A percentile compares a stretch with the other conserved stretches of the same genome.
Conservation (phyloP, 805 yeast species). For the Yarrowia yakushimensis region DNA sequence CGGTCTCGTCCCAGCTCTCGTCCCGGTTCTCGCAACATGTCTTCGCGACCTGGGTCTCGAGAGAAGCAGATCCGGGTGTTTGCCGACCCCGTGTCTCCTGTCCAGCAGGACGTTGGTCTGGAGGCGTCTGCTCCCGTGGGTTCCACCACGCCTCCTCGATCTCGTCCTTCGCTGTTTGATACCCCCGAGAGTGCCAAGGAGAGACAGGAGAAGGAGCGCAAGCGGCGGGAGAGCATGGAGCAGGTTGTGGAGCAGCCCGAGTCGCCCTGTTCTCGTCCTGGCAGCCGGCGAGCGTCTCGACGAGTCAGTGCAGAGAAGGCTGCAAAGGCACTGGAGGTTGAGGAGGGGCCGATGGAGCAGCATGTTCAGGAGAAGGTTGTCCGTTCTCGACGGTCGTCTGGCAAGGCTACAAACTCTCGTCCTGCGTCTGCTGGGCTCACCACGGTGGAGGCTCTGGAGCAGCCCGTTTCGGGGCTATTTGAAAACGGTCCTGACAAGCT, state of each 20-base stretch:
- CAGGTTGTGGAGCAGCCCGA: slow-evolving; percentile 17
- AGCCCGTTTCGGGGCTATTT: background rate
- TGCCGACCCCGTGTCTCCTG: background rate
- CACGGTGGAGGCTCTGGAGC: background rate
- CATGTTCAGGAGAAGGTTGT: background rate
- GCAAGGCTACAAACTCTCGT: background rate
- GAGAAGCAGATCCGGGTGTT: slow-evolving; percentile 9
- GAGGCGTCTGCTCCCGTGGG: background rate
- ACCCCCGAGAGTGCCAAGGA: slow-evolving; percentile 6
- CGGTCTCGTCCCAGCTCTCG: background rate
- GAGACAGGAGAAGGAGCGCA: slow-evolving; percentile 3
- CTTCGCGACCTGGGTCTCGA: slow-evolving; percentile 4
- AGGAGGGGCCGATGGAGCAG: background rate
- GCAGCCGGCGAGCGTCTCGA: background rate
- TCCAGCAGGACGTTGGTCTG: background rate
- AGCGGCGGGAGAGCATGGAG: slow-evolving; percentile 6
- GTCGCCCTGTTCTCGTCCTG: background rate
- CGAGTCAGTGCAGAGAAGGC: background rate
- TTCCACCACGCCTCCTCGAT: background rate
- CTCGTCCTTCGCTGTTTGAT: slow-evolving; percentile 1
- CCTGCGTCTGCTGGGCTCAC: background rate
- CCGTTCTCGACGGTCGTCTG: background rate
- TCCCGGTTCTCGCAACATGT: background rate
- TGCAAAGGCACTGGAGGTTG: background rate
- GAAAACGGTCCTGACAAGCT: background rate